Conservation (phyloP, 345 rosid genomes). For the Turnera subulata region DNA sequence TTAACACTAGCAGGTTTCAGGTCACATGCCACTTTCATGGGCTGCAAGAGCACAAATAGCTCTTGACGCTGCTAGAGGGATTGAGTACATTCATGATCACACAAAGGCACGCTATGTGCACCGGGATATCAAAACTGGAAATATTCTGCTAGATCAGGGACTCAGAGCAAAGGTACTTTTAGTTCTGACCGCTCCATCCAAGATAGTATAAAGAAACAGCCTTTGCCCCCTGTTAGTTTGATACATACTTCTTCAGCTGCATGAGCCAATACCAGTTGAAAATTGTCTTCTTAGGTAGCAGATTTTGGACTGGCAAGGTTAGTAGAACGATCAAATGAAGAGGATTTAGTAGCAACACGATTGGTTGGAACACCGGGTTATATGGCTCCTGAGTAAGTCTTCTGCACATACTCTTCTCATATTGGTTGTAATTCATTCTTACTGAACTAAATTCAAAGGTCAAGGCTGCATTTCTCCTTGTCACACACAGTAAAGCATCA, state of each 20-base stretch:
- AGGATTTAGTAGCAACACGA: slow-evolving; percentile 22
- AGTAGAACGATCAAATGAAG: slow-evolving; percentile 31
- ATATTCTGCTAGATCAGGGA: slow-evolving; percentile 34
- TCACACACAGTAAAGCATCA: too few relatives aligned
- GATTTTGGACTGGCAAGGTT: slow-evolving; percentile 39
- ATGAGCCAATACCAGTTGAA: too few relatives aligned
- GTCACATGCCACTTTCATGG: slow-evolving; percentile 33
- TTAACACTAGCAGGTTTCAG: slow-evolving; percentile 18
- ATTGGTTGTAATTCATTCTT: background rate
- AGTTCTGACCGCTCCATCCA: too few relatives aligned
- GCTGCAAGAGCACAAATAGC: slow-evolving; percentile 29
- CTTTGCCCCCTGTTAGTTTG: too few relatives aligned
- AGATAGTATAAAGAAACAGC: too few relatives aligned
- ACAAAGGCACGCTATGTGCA: slow-evolving; percentile 33
- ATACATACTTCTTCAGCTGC: too few relatives aligned
- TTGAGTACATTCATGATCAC: slow-evolving; percentile 41
- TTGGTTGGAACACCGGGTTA: slow-evolving; percentile 40
- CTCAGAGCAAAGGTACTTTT: slow-evolving; percentile 31
- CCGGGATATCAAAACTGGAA: slow-evolving; percentile 35
- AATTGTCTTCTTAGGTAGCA: slow-evolving; percentile 18
- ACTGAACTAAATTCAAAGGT: too few relatives aligned
- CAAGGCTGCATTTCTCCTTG: too few relatives aligned
- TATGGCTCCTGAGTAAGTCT: slow-evolving; percentile 35
- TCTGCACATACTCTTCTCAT: background rate
- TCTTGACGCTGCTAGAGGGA: slow-evolving; percentile 36